Percentiles rank a stretch among this genome's conserved stretches.
Conservation (phyloP, 2,329 filamentous ascomycete species). For the Aspergillus versicolor region DNA sequence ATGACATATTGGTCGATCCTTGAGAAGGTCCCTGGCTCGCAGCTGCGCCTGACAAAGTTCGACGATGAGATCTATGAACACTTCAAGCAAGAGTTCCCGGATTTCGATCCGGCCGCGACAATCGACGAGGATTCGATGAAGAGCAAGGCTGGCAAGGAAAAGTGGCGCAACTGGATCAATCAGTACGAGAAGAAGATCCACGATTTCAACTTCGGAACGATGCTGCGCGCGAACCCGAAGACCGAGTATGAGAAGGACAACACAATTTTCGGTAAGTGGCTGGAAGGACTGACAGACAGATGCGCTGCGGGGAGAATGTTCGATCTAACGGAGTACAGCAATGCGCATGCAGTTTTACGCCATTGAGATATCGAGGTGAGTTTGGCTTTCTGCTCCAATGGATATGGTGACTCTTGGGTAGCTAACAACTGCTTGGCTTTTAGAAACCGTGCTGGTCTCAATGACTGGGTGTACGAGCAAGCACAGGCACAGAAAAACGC, state of each 20-base stretch:
- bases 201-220: constrained; percentile 97
- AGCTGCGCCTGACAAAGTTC: constrained; percentile 84
- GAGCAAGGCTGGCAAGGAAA: constrained; percentile 91
- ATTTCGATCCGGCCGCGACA: constrained; percentile 78
- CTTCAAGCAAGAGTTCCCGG: constrained; percentile 83
- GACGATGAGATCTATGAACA: constrained; percentile 94
- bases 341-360: constrained; percentile 83
- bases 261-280: constrained; percentile 78
- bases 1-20: constrained; percentile 96
- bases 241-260: constrained; percentile 83
- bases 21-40: constrained; percentile 84
- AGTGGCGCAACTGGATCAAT: constrained; percentile 93
- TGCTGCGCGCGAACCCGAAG: constrained; percentile 76
- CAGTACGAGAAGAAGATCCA: constrained; percentile 91
- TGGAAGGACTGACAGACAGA: background rate
- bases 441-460: constrained; percentile 80
- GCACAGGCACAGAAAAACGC: constrained; percentile 47
- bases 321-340: constrained; percentile 36
- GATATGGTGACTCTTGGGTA: background rate
- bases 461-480: constrained; percentile 96
- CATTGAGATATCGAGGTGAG: constrained; percentile 69
- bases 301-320: background rate
- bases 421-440: background rate
- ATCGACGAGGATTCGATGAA: constrained; percentile 96
- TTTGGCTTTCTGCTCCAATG: background rate